Conservation (phyloP, 805 yeast genomes). For the Schwanniomyces polymorphus region DNA sequence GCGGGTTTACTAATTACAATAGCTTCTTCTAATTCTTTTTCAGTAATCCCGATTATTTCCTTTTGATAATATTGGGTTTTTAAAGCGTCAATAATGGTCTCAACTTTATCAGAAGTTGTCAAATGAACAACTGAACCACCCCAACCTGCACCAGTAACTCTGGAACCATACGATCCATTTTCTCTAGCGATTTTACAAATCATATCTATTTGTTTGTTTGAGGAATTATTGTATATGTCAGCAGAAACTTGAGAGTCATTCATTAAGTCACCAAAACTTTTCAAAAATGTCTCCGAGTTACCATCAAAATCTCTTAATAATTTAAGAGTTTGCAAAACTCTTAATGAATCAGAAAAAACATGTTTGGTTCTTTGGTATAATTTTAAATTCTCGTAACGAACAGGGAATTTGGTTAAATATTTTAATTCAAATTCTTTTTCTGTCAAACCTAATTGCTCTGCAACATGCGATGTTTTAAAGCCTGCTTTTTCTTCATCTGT, state of each 20-base stretch:
- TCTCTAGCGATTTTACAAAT: constrained; percentile 53
- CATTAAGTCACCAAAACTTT: constrained; percentile 54
- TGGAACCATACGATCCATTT: constrained; percentile 63
- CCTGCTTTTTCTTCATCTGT: constrained; percentile 40
- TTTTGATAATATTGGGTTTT: constrained; percentile 50
- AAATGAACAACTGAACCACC: constrained; percentile 75
- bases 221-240: constrained; percentile 49
- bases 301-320: constrained; percentile 28
- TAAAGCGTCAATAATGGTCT: constrained; percentile 41
- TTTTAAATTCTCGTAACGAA: constrained; percentile 54
- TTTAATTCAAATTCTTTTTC: constrained; percentile 41
- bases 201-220: constrained; percentile 53
- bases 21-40: constrained; percentile 47
- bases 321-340: constrained; percentile 53
- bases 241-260: constrained; percentile 60
- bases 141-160: constrained; percentile 81
- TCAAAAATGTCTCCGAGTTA: constrained; percentile 35
- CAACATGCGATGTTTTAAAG: constrained; percentile 49
- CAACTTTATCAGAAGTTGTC: constrained; percentile 44
- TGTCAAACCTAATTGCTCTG: constrained; percentile 41
- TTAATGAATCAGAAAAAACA: constrained; percentile 59
- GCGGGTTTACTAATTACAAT: constrained; percentile 58
- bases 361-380: constrained; percentile 61
- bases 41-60: constrained; percentile 48
- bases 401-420: constrained; percentile 55